Base-by-base conservation (phyloP, 345 rosid genomes). In the Gossypium turneri region DNA sequence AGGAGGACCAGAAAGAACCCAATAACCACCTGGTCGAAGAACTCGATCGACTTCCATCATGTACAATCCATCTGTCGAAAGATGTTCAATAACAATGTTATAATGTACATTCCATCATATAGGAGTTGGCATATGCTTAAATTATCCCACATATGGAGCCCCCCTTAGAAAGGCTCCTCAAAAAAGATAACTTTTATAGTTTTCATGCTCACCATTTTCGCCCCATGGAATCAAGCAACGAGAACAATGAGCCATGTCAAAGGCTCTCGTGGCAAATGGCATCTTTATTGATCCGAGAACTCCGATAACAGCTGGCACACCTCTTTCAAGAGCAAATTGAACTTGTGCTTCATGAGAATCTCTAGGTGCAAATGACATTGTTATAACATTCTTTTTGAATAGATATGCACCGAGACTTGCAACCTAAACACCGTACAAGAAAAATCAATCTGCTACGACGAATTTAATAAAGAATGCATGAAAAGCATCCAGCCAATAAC, bases 321-420 rank as follows among this genome's bases (percentile, higher is more conserved):
- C 99, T 80, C 99, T 89, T 83, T 95, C 99, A 1, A 95, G 85
- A 38, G 99, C 99, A 81, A 95, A 95, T 34, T 95, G 99, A 25
- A 95, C 98, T 79, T 93, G 98, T 29, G 99, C 99, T 82, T 95
- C 98, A 41, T 95, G 99, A 0, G 96, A 90, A 70, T 95, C 99
- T 85, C 99, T 87, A 25, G 98, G 99, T 25, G 99, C 99, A 65
- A 95, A 95, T 8, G 99, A 95, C 99, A 95, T 95, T 8, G 97
- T 86, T 15, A 92, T 77, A 4, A 95, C 97, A 58, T 95, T 95
- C 79, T 96, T 90, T 70, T 94, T 91, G 93, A 95, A 91, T 52
- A 95, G 90, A 85, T 91, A 95, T 0, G 98, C 99, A 67, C 99
- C 98, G 90, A 87, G 90, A 82, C 99, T 95, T 45, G 98, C 98